Evolutionary conservation across 257 asterid genomes (phyloP).

Genomic region (Sherardia arvensis): DNA sequence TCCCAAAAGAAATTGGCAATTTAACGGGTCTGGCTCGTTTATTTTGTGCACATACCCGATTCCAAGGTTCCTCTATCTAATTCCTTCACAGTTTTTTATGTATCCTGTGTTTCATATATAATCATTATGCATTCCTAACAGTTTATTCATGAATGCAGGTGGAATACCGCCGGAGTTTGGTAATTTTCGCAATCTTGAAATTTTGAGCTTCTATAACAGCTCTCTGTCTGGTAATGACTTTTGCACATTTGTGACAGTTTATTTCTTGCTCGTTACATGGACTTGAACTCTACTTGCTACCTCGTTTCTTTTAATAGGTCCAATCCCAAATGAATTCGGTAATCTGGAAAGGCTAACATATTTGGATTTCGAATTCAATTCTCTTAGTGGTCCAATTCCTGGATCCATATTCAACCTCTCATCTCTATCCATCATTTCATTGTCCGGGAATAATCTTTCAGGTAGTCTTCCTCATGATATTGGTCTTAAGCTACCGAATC

Average conservation of each 20-base stretch:
- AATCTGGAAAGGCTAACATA: background rate
- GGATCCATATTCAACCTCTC: background rate
- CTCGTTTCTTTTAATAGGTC: background rate
- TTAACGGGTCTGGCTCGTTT: background rate
- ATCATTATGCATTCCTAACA: too few species aligned
- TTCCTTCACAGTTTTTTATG: too few species aligned
- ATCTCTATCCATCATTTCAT: background rate
- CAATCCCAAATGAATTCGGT: background rate
- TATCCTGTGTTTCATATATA: too few species aligned
- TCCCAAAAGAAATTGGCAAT: constrained; percentile 11
- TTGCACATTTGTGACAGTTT: too few species aligned
- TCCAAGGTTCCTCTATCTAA: background rate
- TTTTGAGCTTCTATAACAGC: too few species aligned
- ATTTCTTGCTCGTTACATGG: too few species aligned
- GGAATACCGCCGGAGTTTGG: too few species aligned
- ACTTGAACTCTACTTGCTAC: too few species aligned
- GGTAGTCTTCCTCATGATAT: constrained; percentile 2
- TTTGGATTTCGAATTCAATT: background rate
- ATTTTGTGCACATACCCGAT: background rate
- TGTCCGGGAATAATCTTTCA: background rate
- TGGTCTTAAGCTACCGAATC: background rate
- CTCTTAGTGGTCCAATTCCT: constrained; percentile 1
- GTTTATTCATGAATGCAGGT: too few species aligned
- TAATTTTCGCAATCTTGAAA: too few species aligned
- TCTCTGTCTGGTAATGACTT: too few species aligned